phyloP scores from a whole-genome alignment of 352 stramenopile genomes.

The Phytophthora sp. region DNA sequence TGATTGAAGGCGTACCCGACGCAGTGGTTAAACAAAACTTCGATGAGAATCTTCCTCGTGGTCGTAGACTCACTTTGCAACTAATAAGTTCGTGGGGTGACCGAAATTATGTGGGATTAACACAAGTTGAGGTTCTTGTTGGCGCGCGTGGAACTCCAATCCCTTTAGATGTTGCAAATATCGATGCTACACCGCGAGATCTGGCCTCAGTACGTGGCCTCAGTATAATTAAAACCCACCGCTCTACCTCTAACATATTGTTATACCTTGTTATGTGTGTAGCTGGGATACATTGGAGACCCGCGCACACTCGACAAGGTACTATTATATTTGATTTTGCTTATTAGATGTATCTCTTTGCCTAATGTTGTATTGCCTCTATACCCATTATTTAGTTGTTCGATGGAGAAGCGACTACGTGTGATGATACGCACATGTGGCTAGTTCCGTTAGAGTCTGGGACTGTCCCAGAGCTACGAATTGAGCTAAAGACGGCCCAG shows the following conservation, averaged over 20 bases:
- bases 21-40: constrained; percentile 16
- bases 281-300: constrained; percentile 79
- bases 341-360: not conserved
- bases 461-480: constrained; percentile 46
- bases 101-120: constrained; percentile 86
- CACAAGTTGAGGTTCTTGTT: constrained; percentile 72
- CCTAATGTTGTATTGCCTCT: not conserved
- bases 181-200: constrained; percentile 73
- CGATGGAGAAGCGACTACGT: constrained; percentile 81
- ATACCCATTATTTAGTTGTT: constrained; percentile 69
- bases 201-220: constrained; percentile 56
- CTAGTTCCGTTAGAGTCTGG: constrained; percentile 68
- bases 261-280: constrained; percentile 1
- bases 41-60: constrained; percentile 39
- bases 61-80: constrained; percentile 57
- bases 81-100: constrained; percentile 82
- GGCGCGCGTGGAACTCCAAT: constrained; percentile 47
- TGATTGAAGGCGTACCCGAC: constrained; percentile 19
- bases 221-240: not conserved
- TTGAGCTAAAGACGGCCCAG: constrained; percentile 65
- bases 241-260: not conserved
- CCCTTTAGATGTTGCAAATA: constrained; percentile 44
- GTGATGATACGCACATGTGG: constrained; percentile 92
- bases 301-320: constrained; percentile 91
- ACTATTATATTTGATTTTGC: not conserved